Percentiles rank a stretch among this genome's conserved stretches.
Conservation (phyloP, 176 grass and related monocot genomes). For the Leersia perrieri region DNA sequence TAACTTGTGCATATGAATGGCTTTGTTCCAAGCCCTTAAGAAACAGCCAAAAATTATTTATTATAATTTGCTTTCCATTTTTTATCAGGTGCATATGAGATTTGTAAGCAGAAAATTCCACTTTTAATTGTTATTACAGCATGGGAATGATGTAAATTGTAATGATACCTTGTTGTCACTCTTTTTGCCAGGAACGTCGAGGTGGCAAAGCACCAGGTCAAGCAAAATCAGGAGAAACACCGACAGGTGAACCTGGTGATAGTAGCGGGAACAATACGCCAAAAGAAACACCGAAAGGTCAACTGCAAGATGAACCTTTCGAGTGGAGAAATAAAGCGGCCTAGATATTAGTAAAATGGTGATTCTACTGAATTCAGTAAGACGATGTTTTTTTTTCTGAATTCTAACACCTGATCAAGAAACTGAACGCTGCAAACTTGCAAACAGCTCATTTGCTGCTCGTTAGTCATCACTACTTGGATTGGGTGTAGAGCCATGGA, state of each 20-base stretch:
- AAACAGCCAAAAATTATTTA: neutral
- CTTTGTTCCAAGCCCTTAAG: neutral
- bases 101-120: neutral
- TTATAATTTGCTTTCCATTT: neutral
- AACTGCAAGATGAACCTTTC: constrained; percentile 37
- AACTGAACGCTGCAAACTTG: neutral
- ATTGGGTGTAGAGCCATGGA: neutral
- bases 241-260: constrained; percentile 44
- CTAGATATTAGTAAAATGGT: constrained; percentile 24
- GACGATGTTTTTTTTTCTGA: neutral
- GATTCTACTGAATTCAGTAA: neutral
- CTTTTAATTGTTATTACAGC: neutral
- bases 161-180: neutral
- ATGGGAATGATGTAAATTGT: neutral
- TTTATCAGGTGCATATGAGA: no score
- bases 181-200: constrained; percentile 54
- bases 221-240: constrained; percentile 44
- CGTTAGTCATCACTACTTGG: no score
- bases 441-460: constrained; percentile 28
- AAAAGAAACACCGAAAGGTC: constrained; percentile 32
- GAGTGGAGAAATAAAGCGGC: constrained; percentile 55
- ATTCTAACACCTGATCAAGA: constrained; percentile 11
- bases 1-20: neutral
- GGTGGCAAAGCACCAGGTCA: constrained; percentile 58
- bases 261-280: constrained; percentile 54